A percentile compares a stretch with the other conserved stretches of the same genome.
Evolutionary conservation across 352 stramenopile genomes (phyloP).

Genomic region (Phytopythium boreale): DNA sequence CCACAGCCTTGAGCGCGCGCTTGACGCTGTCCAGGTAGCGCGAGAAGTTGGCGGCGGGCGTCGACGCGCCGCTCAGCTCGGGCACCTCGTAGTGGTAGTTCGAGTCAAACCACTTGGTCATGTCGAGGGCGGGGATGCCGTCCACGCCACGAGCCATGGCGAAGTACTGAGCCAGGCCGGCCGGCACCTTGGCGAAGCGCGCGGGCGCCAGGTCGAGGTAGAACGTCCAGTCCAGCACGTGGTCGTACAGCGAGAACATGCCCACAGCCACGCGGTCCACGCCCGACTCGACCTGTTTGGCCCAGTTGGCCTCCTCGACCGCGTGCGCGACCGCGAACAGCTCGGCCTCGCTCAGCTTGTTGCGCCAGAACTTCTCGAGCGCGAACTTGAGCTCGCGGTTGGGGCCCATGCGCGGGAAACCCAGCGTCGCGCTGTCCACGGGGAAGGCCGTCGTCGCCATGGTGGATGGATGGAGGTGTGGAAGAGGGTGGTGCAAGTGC

Average conservation of each 20-base stretch:
- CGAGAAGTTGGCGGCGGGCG: conserved; percentile 77
- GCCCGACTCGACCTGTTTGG: conserved; percentile 72
- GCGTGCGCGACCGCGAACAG: conserved; percentile 67
- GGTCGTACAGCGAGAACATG: conserved; percentile 91
- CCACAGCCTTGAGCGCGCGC: conserved; percentile 77
- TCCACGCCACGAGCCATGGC: conserved; percentile 89
- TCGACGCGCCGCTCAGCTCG: conserved; percentile 77
- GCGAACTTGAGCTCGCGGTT: conserved; percentile 94
- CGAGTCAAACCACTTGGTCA: conserved; percentile 95
- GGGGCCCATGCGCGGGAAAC: conserved; percentile 90
- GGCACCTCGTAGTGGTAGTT: conserved; percentile 96
- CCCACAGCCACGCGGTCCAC: conserved; percentile 82
- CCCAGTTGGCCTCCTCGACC: conserved; percentile 87
- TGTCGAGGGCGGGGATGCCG: conserved; percentile 89
- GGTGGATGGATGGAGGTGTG: conserved; percentile 14
- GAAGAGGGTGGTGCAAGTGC: conserved; percentile 26
- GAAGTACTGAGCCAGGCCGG: conserved; percentile 81
- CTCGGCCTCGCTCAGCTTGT: conserved; percentile 77
- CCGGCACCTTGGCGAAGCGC: conserved; percentile 66
- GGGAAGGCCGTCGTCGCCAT: conserved; percentile 33
- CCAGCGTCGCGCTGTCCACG: conserved; percentile 79
- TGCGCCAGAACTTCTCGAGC: conserved; percentile 92
- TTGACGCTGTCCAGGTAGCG: conserved; percentile 69
- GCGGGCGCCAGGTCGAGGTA: conserved; percentile 78
- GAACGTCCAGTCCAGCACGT: conserved; percentile 87